Evolutionary conservation across 2,329 filamentous ascomycete species (phyloP), one percentile per base, ranked within the genome.

Genomic region (Colletotrichum simmondsii): DNA sequence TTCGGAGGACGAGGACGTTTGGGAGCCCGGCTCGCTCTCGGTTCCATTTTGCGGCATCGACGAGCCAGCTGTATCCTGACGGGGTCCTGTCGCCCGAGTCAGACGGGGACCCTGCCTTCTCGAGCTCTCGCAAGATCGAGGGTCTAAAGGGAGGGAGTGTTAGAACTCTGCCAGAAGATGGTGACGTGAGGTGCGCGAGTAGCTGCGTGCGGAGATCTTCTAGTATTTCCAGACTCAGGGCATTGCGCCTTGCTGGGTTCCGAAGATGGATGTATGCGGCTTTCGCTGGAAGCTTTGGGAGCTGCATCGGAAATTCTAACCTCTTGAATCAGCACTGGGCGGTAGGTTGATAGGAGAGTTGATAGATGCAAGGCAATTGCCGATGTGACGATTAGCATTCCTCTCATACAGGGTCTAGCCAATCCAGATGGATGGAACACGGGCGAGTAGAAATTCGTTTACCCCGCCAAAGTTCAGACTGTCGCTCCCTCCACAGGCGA

Each of bases 1-100:
- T 76, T 65, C 80, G 80, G 11, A 82, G 76, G 54, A 83, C 78
- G 12, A 83, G 76, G 5, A 81, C 79, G 11, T 73, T 76, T n/a
- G 80, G 80, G 0, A 81, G 68, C 22, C 35, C 68, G 2, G 58
- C 58, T 7, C 79, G 78, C 19, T 71, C 75, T 12, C 7, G 22
- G 10, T 26, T 69, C 78, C 80, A 82, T 26, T 75, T 54, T 0
- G 70, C 32, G 8, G 76, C 52, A 63, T 79, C 73, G 11, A 77
- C 59, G 1, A 82, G 79, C 80, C 81, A 83, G 37, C 37, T n/a
- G 68, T 77, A 69, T 16, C 75, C 63, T 6, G 64, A 56, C 3
- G 11, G 19, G 19, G 24, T 19, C 7, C 19, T 46, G 42, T 46
- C 22, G n/a, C 1, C 5, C 14, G 57, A 35, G n/a, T 12, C 42